Evolutionary conservation across 306 rosid genomes (phyloP).

Genomic region (Leucaena leucocephala): DNA sequence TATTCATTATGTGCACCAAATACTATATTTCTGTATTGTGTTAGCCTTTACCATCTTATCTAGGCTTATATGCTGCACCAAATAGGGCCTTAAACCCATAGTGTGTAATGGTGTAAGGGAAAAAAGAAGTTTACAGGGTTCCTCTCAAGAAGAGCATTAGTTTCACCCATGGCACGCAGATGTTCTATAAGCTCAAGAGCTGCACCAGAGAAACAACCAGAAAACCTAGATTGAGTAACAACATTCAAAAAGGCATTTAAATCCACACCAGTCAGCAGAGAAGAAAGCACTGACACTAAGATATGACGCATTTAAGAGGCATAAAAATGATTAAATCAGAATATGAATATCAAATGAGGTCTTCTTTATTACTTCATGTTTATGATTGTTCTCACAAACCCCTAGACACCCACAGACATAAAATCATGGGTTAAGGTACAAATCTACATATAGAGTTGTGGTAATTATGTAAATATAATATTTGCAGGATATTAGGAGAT

Average conservation of each 20-base stretch:
- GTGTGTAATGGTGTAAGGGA: constrained; percentile 8
- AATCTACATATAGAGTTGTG: no score
- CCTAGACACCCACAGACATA: not conserved
- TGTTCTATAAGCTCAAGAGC: constrained; percentile 93
- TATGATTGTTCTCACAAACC: not conserved
- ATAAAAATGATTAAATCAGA: not conserved
- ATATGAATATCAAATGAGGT: not conserved
- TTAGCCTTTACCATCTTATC: not conserved
- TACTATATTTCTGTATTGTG: not conserved
- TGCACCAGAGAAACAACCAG: constrained; percentile 41
- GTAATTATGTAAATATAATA: no score
- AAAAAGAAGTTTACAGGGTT: constrained; percentile 54
- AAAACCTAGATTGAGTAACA: constrained; percentile 4
- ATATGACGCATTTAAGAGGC: not conserved
- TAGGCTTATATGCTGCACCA: not conserved
- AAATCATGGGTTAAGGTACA: not conserved
- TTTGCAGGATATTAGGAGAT: no score
- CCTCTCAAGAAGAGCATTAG: constrained; percentile 83
- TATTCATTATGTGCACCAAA: not conserved
- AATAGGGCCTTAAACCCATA: not conserved
- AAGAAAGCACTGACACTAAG: not conserved
- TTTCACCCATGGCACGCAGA: constrained; percentile 93
- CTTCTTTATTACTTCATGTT: not conserved
- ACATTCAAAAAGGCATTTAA: constrained; percentile 17
- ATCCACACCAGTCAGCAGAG: not conserved